Percentiles rank a stretch among this genome's conserved stretches.
phyloP scores from a whole-genome alignment of 2,329 filamentous ascomycete species.

The Microascus cirrosus region DNA sequence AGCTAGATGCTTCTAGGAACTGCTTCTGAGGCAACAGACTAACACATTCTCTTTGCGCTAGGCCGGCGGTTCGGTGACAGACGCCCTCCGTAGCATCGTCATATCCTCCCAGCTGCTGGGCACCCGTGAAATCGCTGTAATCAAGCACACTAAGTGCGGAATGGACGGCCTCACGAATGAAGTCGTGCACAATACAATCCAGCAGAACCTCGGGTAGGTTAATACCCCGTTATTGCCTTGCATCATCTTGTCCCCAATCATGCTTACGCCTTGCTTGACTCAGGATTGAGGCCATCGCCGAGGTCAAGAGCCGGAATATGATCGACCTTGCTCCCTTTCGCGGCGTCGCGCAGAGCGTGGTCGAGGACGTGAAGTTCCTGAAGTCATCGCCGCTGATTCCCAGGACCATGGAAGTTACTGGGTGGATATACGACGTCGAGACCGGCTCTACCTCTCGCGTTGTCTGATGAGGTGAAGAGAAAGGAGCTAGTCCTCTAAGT shows the following conservation, averaged over 20 bases:
- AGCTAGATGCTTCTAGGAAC: too few species aligned
- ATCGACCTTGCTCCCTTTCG: conserved; percentile 46
- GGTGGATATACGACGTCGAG: conserved; percentile 64
- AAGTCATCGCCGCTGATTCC: conserved; percentile 43
- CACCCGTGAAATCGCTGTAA: conserved; percentile 61
- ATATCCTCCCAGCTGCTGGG: conserved; percentile 72
- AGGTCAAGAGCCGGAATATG: conserved; percentile 9
- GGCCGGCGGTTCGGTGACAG: conserved; percentile 53
- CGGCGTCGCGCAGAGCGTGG: conserved; percentile 47
- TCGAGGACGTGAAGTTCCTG: conserved; percentile 50
- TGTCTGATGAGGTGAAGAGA: background rate
- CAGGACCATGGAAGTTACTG: conserved; percentile 27
- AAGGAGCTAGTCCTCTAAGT: background rate
- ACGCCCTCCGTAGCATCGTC: conserved; percentile 62
- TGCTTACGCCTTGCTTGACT: background rate
- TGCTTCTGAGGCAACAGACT: background rate
- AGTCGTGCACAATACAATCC: conserved; percentile 38
- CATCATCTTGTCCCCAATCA: too few species aligned
- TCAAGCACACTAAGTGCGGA: conserved; percentile 67
- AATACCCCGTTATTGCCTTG: conserved; percentile 1
- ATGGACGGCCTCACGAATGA: conserved; percentile 59
- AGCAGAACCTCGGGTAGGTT: conserved; percentile 35
- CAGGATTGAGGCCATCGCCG: conserved; percentile 10
- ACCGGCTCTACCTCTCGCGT: conserved; percentile 36
- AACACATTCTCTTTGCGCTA: background rate